Evolutionary conservation across 768 basidiomycete genomes (phyloP).

Genomic region (Roridomyces roridus): DNA sequence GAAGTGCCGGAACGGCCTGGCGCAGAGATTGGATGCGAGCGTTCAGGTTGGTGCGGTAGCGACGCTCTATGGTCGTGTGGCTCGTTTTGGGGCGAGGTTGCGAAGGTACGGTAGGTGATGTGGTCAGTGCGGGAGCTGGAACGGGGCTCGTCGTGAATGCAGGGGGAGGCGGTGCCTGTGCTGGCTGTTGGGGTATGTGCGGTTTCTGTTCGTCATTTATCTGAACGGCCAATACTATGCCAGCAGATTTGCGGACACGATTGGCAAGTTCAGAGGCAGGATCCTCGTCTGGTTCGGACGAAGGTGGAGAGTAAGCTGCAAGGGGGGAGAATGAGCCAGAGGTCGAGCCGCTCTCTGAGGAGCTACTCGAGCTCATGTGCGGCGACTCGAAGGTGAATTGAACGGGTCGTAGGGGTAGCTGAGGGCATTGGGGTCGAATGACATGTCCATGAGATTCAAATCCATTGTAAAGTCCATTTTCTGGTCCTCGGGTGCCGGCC

Average conservation of each 20-base stretch:
- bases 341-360: conserved; percentile 28
- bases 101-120: conserved; percentile 20
- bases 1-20: conserved; percentile 82
- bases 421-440: conserved; percentile 63
- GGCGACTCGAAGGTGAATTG: conserved; percentile 32
- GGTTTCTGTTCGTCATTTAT: conserved; percentile 39
- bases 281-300: conserved; percentile 29
- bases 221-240: conserved; percentile 59
- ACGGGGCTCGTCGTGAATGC: conserved; percentile 25
- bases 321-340: conserved; percentile 15
- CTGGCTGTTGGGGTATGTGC: conserved; percentile 27
- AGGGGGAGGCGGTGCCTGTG: conserved; percentile 34
- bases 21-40: conserved; percentile 83
- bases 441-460: conserved; percentile 64
- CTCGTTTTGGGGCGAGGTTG: conserved; percentile 75
- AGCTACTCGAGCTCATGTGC: conserved; percentile 28
- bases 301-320: conserved; percentile 20
- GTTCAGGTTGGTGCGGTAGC: conserved; percentile 89
- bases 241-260: conserved; percentile 58
- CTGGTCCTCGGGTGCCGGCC: conserved; percentile 42
- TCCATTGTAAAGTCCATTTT: conserved; percentile 41
- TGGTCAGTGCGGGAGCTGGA: conserved; percentile 18
- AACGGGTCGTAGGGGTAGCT: conserved; percentile 42
- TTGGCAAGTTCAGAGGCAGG: conserved; percentile 52
- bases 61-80: conserved; percentile 88